Evolutionary conservation across 23 red algal genomes (phyloP).

Genomic region (Chondrus crispus): DNA sequence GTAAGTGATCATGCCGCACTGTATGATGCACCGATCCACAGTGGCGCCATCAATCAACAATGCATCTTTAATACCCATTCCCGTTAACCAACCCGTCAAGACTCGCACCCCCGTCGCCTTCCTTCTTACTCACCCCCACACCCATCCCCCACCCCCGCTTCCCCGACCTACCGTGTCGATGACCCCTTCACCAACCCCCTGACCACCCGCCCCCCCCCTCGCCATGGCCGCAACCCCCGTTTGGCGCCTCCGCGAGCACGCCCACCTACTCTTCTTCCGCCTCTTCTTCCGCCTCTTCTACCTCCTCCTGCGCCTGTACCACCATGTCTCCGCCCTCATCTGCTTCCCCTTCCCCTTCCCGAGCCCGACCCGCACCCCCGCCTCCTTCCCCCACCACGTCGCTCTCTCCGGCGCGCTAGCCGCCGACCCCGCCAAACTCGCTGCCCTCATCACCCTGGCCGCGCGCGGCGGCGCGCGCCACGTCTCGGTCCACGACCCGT

Average conservation of each 20-base stretch:
- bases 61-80: too few species aligned
- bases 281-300: background rate
- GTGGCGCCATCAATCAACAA: too few species aligned
- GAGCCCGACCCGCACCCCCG: background rate
- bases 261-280: background rate
- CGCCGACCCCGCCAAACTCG: background rate
- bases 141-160: background rate
- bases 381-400: slow-evolving; percentile 9
- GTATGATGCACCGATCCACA: too few species aligned
- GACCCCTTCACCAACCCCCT: background rate
- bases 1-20: too few species aligned
- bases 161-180: background rate
- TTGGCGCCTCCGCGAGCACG: background rate
- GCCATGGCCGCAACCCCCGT: background rate
- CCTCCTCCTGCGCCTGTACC: background rate
- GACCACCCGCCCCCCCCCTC: background rate
- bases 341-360: background rate
- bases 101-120: background rate
- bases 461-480: background rate
- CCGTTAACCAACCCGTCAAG: background rate
- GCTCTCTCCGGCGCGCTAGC: slow-evolving; percentile 39
- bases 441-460: background rate
- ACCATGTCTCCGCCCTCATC: background rate
- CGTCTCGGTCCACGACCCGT: slow-evolving; percentile 30
- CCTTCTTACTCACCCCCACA: background rate